These are phyloP conservation scores for Podaxis sp. DNA, from an alignment of 768 basidiomycete species.

Conservation along the genomic window DNA sequence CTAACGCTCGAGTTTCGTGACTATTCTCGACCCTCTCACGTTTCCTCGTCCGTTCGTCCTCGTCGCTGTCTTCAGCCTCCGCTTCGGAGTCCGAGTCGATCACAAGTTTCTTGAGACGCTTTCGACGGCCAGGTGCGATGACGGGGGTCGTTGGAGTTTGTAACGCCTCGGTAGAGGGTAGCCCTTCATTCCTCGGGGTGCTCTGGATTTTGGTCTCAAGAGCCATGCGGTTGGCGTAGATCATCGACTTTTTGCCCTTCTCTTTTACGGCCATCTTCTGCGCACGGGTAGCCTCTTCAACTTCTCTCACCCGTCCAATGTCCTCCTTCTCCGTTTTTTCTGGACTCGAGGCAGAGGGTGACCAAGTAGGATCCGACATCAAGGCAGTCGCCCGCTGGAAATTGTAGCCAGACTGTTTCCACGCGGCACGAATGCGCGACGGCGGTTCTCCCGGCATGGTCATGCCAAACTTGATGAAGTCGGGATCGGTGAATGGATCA, in stretches of 20 bases:
- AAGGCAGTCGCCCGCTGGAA: conserved; percentile 57
- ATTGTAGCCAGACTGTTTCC: conserved; percentile 61
- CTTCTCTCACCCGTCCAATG: conserved; percentile 64
- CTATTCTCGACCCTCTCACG: conserved; percentile 30
- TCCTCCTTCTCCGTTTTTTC: conserved; percentile 30
- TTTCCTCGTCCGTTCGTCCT: conserved; percentile 34
- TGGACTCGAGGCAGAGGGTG: conserved; percentile 29
- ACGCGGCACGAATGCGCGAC: conserved; percentile 58
- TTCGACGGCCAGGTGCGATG: conserved; percentile 43
- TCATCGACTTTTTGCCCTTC: conserved; percentile 80
- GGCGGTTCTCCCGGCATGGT: conserved; percentile 53
- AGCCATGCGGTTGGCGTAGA: conserved; percentile 66
- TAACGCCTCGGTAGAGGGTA: conserved; percentile 21
- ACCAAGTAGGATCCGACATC: conserved; percentile 58
- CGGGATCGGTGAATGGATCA: conserved; percentile 34
- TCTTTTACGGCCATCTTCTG: conserved; percentile 64
- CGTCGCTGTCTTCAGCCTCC: conserved; percentile 48
- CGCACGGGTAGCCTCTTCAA: conserved; percentile 72
- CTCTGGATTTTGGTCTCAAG: conserved; percentile 39
- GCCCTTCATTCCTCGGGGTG: conserved; percentile 13
- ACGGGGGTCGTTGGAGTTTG: conserved; percentile 40
- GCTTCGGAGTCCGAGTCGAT: conserved; percentile 67
- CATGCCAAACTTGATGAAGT: conserved; percentile 60
- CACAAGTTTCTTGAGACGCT: conserved; percentile 58
- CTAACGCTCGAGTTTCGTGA: conserved; percentile 52